phyloP scores from a whole-genome alignment of 2,329 filamentous ascomycete genomes.

The Exophiala sp. region DNA sequence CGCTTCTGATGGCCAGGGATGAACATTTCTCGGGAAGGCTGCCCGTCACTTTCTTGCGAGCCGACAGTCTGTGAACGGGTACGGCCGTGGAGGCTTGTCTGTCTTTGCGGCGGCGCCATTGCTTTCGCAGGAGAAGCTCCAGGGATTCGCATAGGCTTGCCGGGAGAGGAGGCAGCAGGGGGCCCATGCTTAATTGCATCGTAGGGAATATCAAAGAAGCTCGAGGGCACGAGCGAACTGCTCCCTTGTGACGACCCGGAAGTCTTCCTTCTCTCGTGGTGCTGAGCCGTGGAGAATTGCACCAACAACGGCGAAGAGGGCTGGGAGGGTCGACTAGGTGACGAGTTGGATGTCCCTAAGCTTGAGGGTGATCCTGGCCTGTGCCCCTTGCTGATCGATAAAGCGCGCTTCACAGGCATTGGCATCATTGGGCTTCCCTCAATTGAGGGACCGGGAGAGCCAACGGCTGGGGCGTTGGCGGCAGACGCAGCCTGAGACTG shows the following conservation, averaged over 20 bases:
- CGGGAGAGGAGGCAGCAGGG: conserved; percentile 51
- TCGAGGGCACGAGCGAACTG: conserved; percentile 62
- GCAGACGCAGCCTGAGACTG: conserved; percentile 38
- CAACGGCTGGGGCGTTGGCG: conserved; percentile 31
- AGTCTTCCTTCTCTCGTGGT: conserved; percentile 79
- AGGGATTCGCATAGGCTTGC: conserved; percentile 40
- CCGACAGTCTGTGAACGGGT: conserved; percentile 87
- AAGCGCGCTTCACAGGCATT: conserved; percentile 70
- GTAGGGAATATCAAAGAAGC: conserved; percentile 66
- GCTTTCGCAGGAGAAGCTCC: conserved; percentile 56
- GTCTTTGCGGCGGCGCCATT: conserved; percentile 52
- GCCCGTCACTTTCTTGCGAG: conserved; percentile 81
- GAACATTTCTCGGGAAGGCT: conserved; percentile 59
- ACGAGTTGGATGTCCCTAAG: conserved; percentile 72
- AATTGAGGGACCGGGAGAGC: conserved; percentile 61
- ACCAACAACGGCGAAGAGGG: conserved; percentile 89
- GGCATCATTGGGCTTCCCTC: conserved; percentile 81
- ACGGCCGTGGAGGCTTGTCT: conserved; percentile 59
- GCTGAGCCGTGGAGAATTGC: conserved; percentile 82
- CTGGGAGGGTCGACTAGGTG: conserved; percentile 77
- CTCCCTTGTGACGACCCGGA: conserved; percentile 72
- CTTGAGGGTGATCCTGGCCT: conserved; percentile 82
- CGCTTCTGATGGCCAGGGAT: conserved; percentile 73
- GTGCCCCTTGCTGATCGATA: conserved; percentile 77
- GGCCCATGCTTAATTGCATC: conserved; percentile 44